Evolutionary conservation across 192 early-diverging fungal genomes (phyloP), one percentile per base, ranked within the genome.

Genomic region (Diversispora eburnea): DNA sequence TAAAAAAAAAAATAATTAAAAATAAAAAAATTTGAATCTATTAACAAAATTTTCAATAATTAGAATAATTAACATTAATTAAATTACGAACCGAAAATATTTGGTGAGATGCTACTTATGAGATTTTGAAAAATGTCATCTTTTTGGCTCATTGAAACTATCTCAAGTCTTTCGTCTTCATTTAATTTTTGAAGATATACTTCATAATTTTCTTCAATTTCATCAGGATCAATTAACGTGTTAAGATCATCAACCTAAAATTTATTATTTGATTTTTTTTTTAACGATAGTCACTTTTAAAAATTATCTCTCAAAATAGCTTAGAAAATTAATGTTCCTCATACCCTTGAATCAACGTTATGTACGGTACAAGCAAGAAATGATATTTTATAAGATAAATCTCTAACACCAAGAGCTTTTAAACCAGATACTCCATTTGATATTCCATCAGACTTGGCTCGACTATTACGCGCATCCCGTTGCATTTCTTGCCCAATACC

Each of bases 361-460:
- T 91, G 89, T 6, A 95, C 91, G 82, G 87, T 89, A 67, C 88
- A 90, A 20, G 90, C 95, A 42, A 99, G 79, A 81, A 98, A 98
- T 20, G 90, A 90, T 77, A 99, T 75, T 74, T 91, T 89, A 79
- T 98, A 97, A n/a, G 93, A 94, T 68, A 97, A 81, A 70, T 98
- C 97, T 46, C 94, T 89, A 17, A 91, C 93, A 69, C 95, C 97
- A 25, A 97, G 82, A 22, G 92, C 87, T 68, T 93, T 92, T 25
- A 95, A 76, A 22, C 96, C 96, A 0, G 91, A 88, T 10, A 97
- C 83, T 52, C 94, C 95, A 51, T 82, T 83, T 25, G 78, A 79
- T 41, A 89, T 85, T 22, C 90, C 90, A 58, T 89, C 88, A 63
- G 61, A 15, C 12, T 17, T 43, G 52, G 63, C 73, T 25, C 80